Conservation (phyloP, 148 eudicot species). For the Spergularia bocconei region DNA sequence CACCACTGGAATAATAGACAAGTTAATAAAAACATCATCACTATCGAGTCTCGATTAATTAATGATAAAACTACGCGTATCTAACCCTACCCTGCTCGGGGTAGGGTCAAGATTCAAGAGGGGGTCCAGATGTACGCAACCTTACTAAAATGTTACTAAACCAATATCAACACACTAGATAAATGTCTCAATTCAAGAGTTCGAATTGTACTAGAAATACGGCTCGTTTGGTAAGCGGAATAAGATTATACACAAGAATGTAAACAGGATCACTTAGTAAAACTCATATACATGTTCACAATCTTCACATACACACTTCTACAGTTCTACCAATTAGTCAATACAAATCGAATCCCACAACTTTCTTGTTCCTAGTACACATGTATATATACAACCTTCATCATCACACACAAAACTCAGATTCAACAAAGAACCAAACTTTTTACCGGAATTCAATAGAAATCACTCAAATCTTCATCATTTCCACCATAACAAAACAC, state of each 20-base stretch:
- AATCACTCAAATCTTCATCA: background rate
- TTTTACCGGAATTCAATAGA: constrained; percentile 7
- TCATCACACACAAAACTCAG: background rate
- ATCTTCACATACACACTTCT: too few relatives aligned
- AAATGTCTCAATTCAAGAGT: background rate
- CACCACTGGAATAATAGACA: too few relatives aligned
- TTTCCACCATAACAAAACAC: constrained; percentile 3
- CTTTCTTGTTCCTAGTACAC: too few relatives aligned
- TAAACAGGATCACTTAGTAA: background rate
- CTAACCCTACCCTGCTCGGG: background rate
- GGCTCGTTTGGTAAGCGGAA: too few relatives aligned
- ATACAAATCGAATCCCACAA: background rate
- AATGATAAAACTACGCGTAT: background rate
- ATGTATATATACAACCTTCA: background rate
- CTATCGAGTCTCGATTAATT: background rate
- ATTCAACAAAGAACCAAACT: background rate
- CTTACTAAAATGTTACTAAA: background rate
- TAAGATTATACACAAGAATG: background rate
- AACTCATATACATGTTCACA: background rate
- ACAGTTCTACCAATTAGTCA: background rate
- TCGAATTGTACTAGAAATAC: too few relatives aligned
- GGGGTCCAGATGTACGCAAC: constrained; percentile 4
- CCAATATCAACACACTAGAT: background rate
- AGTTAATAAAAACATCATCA: background rate
- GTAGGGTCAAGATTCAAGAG: background rate